Base-by-base conservation (phyloP, 2,329 filamentous ascomycete genomes). In the Stagonosporopsis vannaccii region DNA sequence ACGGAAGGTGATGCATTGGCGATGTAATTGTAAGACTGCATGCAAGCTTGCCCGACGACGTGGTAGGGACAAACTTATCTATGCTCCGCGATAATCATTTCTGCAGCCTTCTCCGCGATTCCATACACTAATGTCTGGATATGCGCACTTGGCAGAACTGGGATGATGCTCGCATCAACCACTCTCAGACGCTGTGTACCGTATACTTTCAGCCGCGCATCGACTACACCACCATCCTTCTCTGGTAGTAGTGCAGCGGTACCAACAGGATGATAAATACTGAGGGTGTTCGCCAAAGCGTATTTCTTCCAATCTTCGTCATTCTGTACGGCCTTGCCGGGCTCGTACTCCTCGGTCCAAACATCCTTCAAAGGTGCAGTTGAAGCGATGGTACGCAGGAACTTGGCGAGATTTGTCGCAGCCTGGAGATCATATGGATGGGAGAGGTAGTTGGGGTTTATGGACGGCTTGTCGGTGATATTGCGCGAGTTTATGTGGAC, bases 251-350 rank as follows among this genome's bases (percentile, higher is more conserved):
- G 43, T 2, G 75, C 73, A 40, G 73, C 75, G 11, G 75, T 76
- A 8, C 77, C 76, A 17, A 75, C 48, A 1, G 73, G 74, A 33
- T 76, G 74, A 33, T 69, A 76, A 5, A 67, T 66, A 46, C 66
- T 67, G 44, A 66, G 20, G 8, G 58, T 62, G 26, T 67, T 68
- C 1, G 52, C 57, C 12, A 58, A 17, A 1, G 59, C 62, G 56
- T 60, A 67, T 13, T 52, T 54, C 36, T 49, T 52, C 68, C 69
- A 67, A 15, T 75, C 72, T 19, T 62, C 57, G 12, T 74, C 71
- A 0, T 54, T 66, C 37, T 68, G 60, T 0, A 66, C 61, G 56
- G 72, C 6, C 23, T 51, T 60, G 7, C 69, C 69, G 55, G 77
- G 55, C 60, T 63, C 49, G 42, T 68, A 65, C 53, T 78, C 77